These are phyloP conservation scores for Plectosphaerella sp. DNA, from an alignment of 2,329 filamentous ascomycete species.

Conservation along the genomic window DNA sequence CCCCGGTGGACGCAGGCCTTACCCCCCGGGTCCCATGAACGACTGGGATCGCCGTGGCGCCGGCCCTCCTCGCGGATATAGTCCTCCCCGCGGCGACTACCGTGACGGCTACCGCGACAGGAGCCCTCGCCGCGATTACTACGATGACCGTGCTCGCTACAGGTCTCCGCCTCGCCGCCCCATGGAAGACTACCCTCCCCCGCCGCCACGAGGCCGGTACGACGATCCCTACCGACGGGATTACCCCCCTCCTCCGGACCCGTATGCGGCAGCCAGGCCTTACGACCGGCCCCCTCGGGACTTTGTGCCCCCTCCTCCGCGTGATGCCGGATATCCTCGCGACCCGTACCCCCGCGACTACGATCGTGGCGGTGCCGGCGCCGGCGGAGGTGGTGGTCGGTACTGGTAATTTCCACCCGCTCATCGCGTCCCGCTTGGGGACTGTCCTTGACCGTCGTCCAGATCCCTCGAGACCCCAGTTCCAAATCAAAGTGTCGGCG, in stretches of 20 bases:
- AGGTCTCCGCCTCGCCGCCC: conserved; percentile 76
- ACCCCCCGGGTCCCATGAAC: conserved; percentile 64
- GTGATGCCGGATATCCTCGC: conserved; percentile 44
- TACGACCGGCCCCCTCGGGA: conserved; percentile 51
- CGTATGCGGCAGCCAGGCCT: conserved; percentile 52
- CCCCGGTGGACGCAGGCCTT: conserved; percentile 59
- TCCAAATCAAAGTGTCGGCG: too few relatives aligned
- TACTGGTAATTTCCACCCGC: conserved; percentile 39
- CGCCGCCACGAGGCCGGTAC: conserved; percentile 60
- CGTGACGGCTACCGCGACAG: conserved; percentile 82
- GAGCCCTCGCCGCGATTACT: conserved; percentile 82
- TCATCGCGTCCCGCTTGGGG: conserved; percentile 4
- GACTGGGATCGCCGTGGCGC: conserved; percentile 79
- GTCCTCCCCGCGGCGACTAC: conserved; percentile 64
- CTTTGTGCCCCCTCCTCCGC: conserved; percentile 31
- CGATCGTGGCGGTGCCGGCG: conserved; percentile 24
- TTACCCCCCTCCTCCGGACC: conserved; percentile 58
- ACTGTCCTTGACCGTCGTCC: conserved; percentile 11
- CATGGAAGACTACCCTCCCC: conserved; percentile 71
- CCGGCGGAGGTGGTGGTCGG: conserved; percentile 27
- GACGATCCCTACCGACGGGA: conserved; percentile 75
- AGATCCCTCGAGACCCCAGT: background rate
- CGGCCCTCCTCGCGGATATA: conserved; percentile 70
- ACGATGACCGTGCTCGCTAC: conserved; percentile 76
- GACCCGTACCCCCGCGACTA: conserved; percentile 44